A percentile compares a stretch with the other conserved stretches of the same genome.
Evolutionary conservation across 73 alveolate genomes (phyloP).

Genomic region (Paramecium sexaurelia): DNA sequence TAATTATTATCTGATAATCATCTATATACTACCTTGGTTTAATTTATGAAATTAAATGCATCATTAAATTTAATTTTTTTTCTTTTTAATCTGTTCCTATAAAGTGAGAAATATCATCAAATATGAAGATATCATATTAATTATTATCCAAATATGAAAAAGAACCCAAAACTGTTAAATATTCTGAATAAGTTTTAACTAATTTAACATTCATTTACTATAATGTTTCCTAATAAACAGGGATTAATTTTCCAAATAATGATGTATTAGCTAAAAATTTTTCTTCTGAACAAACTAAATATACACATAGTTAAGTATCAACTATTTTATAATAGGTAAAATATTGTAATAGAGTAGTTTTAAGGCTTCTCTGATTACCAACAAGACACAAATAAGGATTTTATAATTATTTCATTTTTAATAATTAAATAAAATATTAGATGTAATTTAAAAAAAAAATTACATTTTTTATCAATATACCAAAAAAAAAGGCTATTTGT

Average conservation of each 20-base stretch:
- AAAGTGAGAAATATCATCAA: background rate
- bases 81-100: background rate
- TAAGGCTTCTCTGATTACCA: background rate
- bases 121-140: background rate
- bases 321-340: background rate
- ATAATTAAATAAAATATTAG: background rate
- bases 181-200: background rate
- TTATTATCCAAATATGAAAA: background rate
- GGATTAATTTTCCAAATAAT: background rate
- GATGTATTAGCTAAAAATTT: constrained; percentile 2
- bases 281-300: constrained; percentile 12
- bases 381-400: background rate
- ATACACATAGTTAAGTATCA: background rate
- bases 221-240: constrained; percentile 16
- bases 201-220: background rate
- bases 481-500: background rate
- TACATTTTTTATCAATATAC: background rate
- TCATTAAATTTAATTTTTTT: background rate
- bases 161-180: background rate
- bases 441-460: background rate
- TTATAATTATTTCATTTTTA: background rate
- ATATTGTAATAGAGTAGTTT: background rate
- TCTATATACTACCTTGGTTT: background rate
- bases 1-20: background rate
- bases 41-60: background rate